Conservation (phyloP, 306 rosid species). For the Rosa persica region DNA sequence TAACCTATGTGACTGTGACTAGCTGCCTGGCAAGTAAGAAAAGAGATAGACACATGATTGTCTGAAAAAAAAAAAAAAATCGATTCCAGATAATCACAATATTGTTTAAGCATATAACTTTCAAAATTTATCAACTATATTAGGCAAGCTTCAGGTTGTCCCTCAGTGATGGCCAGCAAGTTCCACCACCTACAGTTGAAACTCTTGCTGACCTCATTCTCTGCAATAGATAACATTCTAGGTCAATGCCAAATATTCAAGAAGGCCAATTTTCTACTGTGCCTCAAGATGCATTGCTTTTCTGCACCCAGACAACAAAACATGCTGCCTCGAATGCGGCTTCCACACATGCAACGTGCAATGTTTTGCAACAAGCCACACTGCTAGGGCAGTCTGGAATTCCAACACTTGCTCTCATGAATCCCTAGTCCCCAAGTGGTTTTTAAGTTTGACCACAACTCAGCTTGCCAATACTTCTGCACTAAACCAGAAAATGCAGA, state of each 20-base stretch:
- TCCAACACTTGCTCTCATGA: slow-evolving; percentile 46
- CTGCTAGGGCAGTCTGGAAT: slow-evolving; percentile 51
- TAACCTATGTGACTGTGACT: neutral
- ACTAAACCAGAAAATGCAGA: slow-evolving; percentile 53
- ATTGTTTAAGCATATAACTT: neutral
- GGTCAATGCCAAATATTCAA: slow-evolving; percentile 48
- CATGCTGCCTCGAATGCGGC: slow-evolving; percentile 48
- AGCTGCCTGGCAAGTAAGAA: neutral
- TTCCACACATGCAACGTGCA: slow-evolving; percentile 53
- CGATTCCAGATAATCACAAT: neutral
- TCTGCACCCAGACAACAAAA: slow-evolving; percentile 48
- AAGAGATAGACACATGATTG: neutral
- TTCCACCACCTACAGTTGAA: slow-evolving; percentile 51
- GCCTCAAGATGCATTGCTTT: slow-evolving; percentile 64
- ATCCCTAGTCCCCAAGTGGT: slow-evolving; percentile 37
- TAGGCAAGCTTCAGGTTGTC: slow-evolving; percentile 58
- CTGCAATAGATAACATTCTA: slow-evolving; percentile 46
- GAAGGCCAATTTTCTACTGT: slow-evolving; percentile 53
- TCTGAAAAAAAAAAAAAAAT: neutral
- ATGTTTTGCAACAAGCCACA: slow-evolving; percentile 43
- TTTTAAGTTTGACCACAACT: slow-evolving; percentile 55
- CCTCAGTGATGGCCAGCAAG: slow-evolving; percentile 48
- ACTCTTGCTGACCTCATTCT: slow-evolving; percentile 52
- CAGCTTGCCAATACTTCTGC: slow-evolving; percentile 44
- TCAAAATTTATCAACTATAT: neutral